These are phyloP conservation scores for Sarocladiaceae sp. DNA, from an alignment of 2,329 filamentous ascomycete species.

Conservation along the genomic window DNA sequence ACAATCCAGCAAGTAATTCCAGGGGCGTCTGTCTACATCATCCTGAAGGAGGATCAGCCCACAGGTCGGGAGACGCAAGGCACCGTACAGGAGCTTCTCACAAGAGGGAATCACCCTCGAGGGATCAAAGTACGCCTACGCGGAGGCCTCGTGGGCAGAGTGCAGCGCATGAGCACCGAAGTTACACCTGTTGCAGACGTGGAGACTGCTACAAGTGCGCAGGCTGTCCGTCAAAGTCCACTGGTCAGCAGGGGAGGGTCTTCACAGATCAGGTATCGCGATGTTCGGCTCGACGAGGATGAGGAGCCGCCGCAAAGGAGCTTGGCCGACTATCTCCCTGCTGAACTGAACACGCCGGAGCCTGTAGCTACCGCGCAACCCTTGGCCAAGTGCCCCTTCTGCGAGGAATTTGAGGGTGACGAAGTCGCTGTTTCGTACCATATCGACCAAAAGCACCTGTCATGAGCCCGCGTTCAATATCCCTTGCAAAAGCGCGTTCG, in stretches of 20 bases:
- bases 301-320: conserved; percentile 32
- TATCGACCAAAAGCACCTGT: conserved; percentile 38
- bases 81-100: conserved; percentile 60
- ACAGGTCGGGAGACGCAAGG: conserved; percentile 67
- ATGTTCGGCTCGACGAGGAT: conserved; percentile 28
- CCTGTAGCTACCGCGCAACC: background rate
- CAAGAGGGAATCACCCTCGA: conserved; percentile 65
- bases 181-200: conserved; percentile 8
- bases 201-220: conserved; percentile 11
- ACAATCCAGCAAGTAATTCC: conserved; percentile 46
- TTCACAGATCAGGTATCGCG: conserved; percentile 19
- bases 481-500: no score
- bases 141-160: conserved; percentile 67
- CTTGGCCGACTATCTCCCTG: conserved; percentile 42
- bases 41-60: conserved; percentile 70
- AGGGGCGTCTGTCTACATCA: conserved; percentile 62
- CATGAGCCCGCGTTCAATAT: no score
- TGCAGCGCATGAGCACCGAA: conserved; percentile 52
- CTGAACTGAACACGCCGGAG: conserved; percentile 24
- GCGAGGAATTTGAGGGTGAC: conserved; percentile 60
- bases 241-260: conserved; percentile 13
- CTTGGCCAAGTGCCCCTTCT: conserved; percentile 54
- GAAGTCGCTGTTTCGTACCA: conserved; percentile 62
- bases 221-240: conserved; percentile 16
- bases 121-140: conserved; percentile 72